A percentile compares a stretch with the other conserved stretches of the same genome.
phyloP scores from a whole-genome alignment of 2,329 filamentous ascomycete species.

The Curvularia sp. region DNA sequence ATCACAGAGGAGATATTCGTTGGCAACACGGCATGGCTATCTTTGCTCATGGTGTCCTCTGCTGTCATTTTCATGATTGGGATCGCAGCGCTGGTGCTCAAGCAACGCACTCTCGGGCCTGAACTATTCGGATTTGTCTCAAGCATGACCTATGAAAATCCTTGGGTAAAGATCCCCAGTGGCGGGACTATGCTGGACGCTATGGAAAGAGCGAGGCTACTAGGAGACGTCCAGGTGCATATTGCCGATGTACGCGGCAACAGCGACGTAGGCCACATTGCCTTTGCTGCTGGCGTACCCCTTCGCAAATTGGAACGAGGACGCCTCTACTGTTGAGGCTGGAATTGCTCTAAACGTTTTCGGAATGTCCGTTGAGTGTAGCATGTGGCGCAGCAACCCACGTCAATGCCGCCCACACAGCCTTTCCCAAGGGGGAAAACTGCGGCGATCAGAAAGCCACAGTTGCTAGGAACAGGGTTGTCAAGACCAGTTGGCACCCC shows the following conservation, averaged over 20 bases:
- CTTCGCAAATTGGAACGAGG: slow-evolving; percentile 38
- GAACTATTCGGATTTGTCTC: slow-evolving; percentile 49
- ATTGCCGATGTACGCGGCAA: slow-evolving; percentile 44
- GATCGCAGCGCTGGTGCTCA: slow-evolving; percentile 29
- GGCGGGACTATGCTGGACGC: slow-evolving; percentile 44
- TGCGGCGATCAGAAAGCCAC: not conserved
- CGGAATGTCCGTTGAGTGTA: slow-evolving; percentile 15
- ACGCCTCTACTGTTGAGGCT: slow-evolving; percentile 35
- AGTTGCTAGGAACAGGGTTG: not conserved
- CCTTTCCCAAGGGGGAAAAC: not conserved
- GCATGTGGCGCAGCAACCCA: slow-evolving; percentile 22
- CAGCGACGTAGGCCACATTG: slow-evolving; percentile 46
- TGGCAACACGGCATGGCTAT: slow-evolving; percentile 41
- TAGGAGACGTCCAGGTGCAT: slow-evolving; percentile 42
- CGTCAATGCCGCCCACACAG: not conserved
- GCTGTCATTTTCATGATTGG: slow-evolving; percentile 33
- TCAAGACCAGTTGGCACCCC: not conserved
- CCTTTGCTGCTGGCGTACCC: slow-evolving; percentile 44
- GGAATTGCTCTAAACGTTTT: not conserved
- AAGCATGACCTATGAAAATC: slow-evolving; percentile 51
- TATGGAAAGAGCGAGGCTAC: slow-evolving; percentile 45
- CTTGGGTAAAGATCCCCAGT: slow-evolving; percentile 35
- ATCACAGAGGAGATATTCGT: slow-evolving; percentile 31
- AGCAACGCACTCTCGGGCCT: slow-evolving; percentile 39
- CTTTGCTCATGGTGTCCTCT: slow-evolving; percentile 33